Evolutionary conservation across 176 grass and related monocot genomes (phyloP), one percentile per base, ranked within the genome.

Genomic region (Carex myosuroides): DNA sequence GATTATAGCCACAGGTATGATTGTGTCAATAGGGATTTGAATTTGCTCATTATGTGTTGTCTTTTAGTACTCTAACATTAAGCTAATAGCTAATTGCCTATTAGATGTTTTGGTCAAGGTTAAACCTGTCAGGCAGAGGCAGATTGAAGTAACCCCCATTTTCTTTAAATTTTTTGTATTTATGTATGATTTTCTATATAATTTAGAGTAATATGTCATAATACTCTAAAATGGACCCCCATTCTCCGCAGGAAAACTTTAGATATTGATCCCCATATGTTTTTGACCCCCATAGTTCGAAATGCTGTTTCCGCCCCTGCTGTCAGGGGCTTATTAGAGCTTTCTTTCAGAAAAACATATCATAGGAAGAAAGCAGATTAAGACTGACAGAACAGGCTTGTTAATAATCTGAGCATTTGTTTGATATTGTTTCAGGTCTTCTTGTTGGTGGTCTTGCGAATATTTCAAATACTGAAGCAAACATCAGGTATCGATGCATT

Each of bases 371-470:
- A 26, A 29, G 13, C 24, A 56, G 24, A 77, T 77, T 1, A 18
- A 77, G 50, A 29, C 4, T 55, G 17, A 1, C 5, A 32, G 24
- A 30, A 56, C 14, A 13, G 60, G 48, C 13, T 76, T 29, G 11
- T 24, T 57, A 14, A 56, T 56, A 54, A 70, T 26, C 44, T 54
- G 57, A 20, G 57, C 6, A 62, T 10, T 26, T 77, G 73, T 77
- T 53, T 32, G 50, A 79, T 81, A 20, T 8, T 88, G 42, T 85
- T 86, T 32, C 83, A 98, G 96, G 96, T 82, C 87, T 98, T 78
- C 88, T 98, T 90, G 96, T 98, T 85, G 96, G 96, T 79, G 89
- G 82, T 17, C 93, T 98, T 84, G 96, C 96, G 86, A 98, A 95
- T 83, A 88, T 98, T 87, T 98, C 93, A 85, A 89, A 98, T 82